Conservation (phyloP, 306 rosid genomes). For the Mimosa pudica region DNA sequence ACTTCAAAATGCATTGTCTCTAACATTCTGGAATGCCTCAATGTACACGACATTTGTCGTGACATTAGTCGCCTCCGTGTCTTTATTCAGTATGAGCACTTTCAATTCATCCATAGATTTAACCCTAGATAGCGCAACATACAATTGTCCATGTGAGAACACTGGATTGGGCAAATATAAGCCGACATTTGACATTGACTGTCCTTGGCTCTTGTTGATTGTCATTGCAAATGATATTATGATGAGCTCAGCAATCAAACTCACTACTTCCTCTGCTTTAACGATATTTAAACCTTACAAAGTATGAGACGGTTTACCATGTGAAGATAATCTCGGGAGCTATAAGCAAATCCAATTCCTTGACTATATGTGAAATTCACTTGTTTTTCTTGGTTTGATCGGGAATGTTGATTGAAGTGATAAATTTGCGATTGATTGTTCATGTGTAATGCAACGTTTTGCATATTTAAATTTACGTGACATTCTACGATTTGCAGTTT, state of each 20-base stretch:
- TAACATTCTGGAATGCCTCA: too few relatives aligned
- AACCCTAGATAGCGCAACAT: too few relatives aligned
- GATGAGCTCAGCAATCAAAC: background rate
- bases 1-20: too few relatives aligned
- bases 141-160: too few relatives aligned
- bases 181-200: too few relatives aligned
- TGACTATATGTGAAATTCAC: constrained; percentile 8
- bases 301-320: background rate
- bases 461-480: background rate
- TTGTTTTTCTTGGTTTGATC: constrained; percentile 1
- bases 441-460: background rate
- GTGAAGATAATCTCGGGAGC: background rate
- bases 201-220: too few relatives aligned
- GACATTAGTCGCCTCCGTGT: too few relatives aligned
- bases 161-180: too few relatives aligned
- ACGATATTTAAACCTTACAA: background rate
- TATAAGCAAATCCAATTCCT: background rate
- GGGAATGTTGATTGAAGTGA: background rate
- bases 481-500: background rate
- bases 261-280: background rate
- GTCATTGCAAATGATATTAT: too few relatives aligned
- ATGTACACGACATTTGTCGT: too few relatives aligned
- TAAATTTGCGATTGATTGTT: background rate
- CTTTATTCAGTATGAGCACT: too few relatives aligned
- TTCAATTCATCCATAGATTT: too few relatives aligned